These are phyloP conservation scores for Porodaedalea pini DNA, from an alignment of 1,284 basidiomycete genomes.

Conservation along the genomic window DNA sequence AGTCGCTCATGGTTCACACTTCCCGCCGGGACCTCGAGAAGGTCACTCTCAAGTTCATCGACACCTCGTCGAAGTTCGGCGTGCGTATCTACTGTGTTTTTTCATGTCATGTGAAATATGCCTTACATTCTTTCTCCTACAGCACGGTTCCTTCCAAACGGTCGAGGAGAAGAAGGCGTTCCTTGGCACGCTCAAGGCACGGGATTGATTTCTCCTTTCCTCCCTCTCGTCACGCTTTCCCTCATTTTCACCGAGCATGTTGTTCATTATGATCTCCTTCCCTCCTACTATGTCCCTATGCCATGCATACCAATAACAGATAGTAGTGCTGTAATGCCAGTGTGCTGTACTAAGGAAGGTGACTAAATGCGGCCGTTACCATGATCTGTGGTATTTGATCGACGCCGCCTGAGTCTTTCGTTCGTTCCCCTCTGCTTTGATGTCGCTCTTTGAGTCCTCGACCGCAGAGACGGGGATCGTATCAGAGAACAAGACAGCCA, in stretches of 20 bases:
- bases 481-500: slow-evolving; percentile 46
- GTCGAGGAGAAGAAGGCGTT: slow-evolving; percentile 93
- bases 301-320: slow-evolving; percentile 13
- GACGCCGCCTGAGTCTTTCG: not conserved
- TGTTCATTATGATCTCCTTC: slow-evolving; percentile 11
- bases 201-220: slow-evolving; percentile 44
- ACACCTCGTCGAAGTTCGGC: slow-evolving; percentile 94
- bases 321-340: not conserved
- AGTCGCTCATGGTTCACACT: slow-evolving; percentile 85
- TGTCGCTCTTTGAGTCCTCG: slow-evolving; percentile 23
- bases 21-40: slow-evolving; percentile 92
- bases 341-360: not conserved
- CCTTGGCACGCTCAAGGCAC: slow-evolving; percentile 86
- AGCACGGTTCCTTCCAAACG: slow-evolving; percentile 96
- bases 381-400: not conserved
- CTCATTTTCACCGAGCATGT: slow-evolving; percentile 8
- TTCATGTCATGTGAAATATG: not conserved
- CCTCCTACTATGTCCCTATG: slow-evolving; percentile 11
- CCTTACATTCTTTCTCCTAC: slow-evolving; percentile 25
- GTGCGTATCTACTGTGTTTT: slow-evolving; percentile 41
- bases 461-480: slow-evolving; percentile 40
- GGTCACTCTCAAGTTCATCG: slow-evolving; percentile 98
- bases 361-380: not conserved
- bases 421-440: slow-evolving; percentile 1
- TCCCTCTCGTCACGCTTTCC: slow-evolving; percentile 1